Conservation (phyloP, 2,329 filamentous ascomycete species). For the Xylariaceae sp. region DNA sequence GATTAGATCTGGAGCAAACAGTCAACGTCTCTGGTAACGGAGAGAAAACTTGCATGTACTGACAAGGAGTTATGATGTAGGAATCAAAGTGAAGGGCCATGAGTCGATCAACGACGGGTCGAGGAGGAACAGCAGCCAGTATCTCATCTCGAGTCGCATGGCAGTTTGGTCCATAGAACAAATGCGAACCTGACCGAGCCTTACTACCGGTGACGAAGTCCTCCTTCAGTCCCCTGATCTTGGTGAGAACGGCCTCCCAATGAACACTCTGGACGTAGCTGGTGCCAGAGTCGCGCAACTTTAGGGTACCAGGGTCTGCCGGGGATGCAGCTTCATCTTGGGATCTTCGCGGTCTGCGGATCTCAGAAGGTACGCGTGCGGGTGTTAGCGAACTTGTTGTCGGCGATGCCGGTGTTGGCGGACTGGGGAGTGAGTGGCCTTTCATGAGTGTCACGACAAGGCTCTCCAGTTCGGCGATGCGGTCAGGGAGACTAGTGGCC, state of each 20-base stretch:
- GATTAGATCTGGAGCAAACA: slow-evolving; percentile 23
- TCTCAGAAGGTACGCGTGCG: neutral
- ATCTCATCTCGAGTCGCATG: slow-evolving; percentile 23
- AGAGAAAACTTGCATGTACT: too few species aligned
- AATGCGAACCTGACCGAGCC: neutral
- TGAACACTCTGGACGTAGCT: slow-evolving; percentile 17
- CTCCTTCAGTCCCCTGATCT: slow-evolving; percentile 15
- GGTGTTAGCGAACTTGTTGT: neutral
- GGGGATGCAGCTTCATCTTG: slow-evolving; percentile 2
- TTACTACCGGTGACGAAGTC: slow-evolving; percentile 7
- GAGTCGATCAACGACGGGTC: slow-evolving; percentile 25
- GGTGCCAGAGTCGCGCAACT: slow-evolving; percentile 12
- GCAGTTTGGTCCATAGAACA: neutral
- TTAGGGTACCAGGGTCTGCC: slow-evolving; percentile 11
- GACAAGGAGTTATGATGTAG: too few species aligned
- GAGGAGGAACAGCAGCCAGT: slow-evolving; percentile 28
- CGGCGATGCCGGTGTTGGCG: neutral
- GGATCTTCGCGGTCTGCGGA: neutral
- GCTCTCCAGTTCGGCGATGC: slow-evolving; percentile 11
- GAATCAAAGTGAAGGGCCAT: too few species aligned
- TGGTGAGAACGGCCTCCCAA: slow-evolving; percentile 15
- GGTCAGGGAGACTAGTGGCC: slow-evolving; percentile 6
- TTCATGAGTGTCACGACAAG: slow-evolving; percentile 15
- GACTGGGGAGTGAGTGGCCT: too few species aligned
- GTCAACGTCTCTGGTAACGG: too few species aligned